These are phyloP conservation scores for Pyrenochaeta sp. DNA, from an alignment of 2,329 filamentous ascomycete genomes.

Conservation along the genomic window DNA sequence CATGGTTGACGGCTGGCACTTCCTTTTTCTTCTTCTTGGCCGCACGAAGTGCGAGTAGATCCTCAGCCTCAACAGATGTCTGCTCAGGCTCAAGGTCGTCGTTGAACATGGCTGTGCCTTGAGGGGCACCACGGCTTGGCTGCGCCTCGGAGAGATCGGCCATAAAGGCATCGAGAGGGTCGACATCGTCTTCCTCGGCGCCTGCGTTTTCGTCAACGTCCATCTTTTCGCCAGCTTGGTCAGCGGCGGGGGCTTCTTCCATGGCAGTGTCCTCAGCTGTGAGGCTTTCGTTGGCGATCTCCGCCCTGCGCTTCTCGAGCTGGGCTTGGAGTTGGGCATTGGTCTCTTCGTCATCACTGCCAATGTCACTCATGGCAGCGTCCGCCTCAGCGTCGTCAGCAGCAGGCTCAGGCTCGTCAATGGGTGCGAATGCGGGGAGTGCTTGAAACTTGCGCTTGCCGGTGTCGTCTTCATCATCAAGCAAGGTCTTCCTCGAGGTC, in stretches of 20 bases:
- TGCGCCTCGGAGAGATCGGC: conserved; percentile 62
- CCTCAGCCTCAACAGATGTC: conserved; percentile 69
- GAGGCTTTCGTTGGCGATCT: conserved; percentile 63
- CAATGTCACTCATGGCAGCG: conserved; percentile 77
- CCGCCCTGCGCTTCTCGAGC: conserved; percentile 75
- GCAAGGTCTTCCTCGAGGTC: conserved; percentile 78
- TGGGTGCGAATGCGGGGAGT: conserved; percentile 74
- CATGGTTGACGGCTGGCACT: conserved; percentile 85
- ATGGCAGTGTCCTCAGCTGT: conserved; percentile 54
- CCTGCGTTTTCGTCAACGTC: conserved; percentile 60
- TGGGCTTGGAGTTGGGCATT: conserved; percentile 86
- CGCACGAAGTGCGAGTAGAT: conserved; percentile 60
- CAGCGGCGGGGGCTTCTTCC: conserved; percentile 48
- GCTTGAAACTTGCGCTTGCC: conserved; percentile 85
- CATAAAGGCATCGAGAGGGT: conserved; percentile 98
- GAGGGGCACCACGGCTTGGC: conserved; percentile 61
- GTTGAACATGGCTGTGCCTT: conserved; percentile 86
- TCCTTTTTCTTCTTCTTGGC: conserved; percentile 91
- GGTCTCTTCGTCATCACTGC: conserved; percentile 85
- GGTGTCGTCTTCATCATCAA: conserved; percentile 87
- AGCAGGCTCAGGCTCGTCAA: conserved; percentile 50
- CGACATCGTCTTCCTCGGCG: conserved; percentile 75
- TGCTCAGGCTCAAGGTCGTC: conserved; percentile 78
- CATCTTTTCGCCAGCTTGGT: conserved; percentile 58
- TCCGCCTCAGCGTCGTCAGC: conserved; percentile 68